Conservation (phyloP, 2,329 filamentous ascomycete genomes). For the Scytalidium sp. region DNA sequence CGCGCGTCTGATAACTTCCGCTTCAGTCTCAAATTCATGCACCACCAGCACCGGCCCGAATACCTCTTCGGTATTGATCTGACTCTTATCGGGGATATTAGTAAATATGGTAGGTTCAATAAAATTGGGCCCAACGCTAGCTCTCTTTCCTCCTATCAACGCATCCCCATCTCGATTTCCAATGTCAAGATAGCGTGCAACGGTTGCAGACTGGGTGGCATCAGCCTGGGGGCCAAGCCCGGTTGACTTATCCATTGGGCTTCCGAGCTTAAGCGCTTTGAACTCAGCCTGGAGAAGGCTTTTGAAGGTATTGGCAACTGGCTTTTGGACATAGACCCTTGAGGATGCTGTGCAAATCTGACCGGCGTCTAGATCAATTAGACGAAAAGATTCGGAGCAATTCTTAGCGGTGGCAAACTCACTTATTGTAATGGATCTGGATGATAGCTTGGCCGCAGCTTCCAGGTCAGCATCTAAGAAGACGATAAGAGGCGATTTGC, state of each 20-base stretch:
- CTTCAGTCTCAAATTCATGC: slow-evolving; percentile 47
- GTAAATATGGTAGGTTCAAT: slow-evolving; percentile 21
- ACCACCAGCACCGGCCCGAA: slow-evolving; percentile 59
- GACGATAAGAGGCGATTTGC: slow-evolving; percentile 59
- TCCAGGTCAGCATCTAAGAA: slow-evolving; percentile 61
- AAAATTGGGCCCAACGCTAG: slow-evolving; percentile 12
- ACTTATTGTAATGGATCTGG: slow-evolving; percentile 44
- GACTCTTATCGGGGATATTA: slow-evolving; percentile 1
- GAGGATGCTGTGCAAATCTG: slow-evolving; percentile 62
- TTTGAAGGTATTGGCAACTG: slow-evolving; percentile 58
- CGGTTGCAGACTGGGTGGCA: slow-evolving; percentile 18
- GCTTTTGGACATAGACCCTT: slow-evolving; percentile 58
- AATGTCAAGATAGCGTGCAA: slow-evolving; percentile 16
- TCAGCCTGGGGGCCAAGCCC: slow-evolving; percentile 6
- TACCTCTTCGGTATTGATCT: slow-evolving; percentile 43
- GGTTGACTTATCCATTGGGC: neutral
- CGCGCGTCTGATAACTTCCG: slow-evolving; percentile 54
- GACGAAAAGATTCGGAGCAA: too few relatives aligned
- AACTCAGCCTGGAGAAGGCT: too few relatives aligned
- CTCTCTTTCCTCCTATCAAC: slow-evolving; percentile 8
- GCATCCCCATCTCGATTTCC: slow-evolving; percentile 9
- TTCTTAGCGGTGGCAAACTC: too few relatives aligned
- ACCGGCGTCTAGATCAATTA: too few relatives aligned
- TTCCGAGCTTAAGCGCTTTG: neutral
- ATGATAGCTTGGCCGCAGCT: slow-evolving; percentile 63